Evolutionary conservation across 306 rosid species (phyloP).

Genomic region (Trifolium fragiferum): DNA sequence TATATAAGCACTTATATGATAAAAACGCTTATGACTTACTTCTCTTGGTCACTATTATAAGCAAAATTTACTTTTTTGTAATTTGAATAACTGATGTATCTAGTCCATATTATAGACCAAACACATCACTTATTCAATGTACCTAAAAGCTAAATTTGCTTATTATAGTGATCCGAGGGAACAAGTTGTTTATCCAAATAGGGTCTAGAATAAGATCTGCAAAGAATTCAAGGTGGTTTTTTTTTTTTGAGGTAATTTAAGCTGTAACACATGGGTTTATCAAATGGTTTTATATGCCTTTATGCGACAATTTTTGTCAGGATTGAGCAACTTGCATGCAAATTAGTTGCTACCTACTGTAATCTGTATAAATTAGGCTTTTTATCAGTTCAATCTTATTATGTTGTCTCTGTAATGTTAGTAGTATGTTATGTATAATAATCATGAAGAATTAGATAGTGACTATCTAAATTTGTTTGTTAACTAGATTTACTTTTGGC

Average conservation of each 20-base stretch:
- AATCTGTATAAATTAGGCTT: slow-evolving; percentile 9
- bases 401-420: background rate
- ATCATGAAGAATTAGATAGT: background rate
- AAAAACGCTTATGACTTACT: no score
- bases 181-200: no score
- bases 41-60: no score
- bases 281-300: background rate
- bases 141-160: no score
- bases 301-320: background rate
- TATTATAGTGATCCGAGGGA: no score
- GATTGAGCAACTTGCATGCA: slow-evolving; percentile 17
- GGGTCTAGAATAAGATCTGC: background rate
- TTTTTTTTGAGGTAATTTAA: no score
- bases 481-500: background rate
- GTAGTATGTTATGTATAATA: background rate
- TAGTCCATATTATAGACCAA: no score
- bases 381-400: background rate
- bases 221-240: background rate
- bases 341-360: background rate
- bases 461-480: background rate
- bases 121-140: no score
- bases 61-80: no score
- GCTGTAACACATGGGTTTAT: background rate
- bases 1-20: no score
- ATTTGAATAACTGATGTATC: no score